phyloP scores from a whole-genome alignment of 192 early-diverging fungal species.

The Tieghemiomyces parasiticus region DNA sequence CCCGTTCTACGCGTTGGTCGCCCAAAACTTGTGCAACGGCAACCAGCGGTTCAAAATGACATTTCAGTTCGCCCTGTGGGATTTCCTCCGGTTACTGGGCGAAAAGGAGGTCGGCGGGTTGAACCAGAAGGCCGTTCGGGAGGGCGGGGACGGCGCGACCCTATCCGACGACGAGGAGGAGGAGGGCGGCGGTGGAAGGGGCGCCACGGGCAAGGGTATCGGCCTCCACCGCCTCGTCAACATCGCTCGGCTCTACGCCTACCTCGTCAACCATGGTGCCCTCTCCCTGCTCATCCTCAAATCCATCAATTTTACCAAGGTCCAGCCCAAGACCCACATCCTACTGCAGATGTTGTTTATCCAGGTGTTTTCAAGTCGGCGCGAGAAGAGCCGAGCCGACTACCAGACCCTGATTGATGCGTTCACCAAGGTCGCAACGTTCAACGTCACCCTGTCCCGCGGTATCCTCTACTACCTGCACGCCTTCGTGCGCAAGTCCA shows the following conservation, averaged over 20 bases:
- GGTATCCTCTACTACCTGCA: constrained; percentile 76
- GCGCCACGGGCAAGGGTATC: constrained; percentile 25
- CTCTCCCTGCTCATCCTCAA: constrained; percentile 55
- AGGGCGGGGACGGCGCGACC: constrained; percentile 20
- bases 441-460: constrained; percentile 52
- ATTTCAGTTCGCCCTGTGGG: constrained; percentile 92
- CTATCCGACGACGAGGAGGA: constrained; percentile 17
- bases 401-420: constrained; percentile 34
- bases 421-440: constrained; percentile 34
- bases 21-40: constrained; percentile 57
- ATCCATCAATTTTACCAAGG: constrained; percentile 59
- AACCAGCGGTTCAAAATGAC: constrained; percentile 77
- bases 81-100: constrained; percentile 73
- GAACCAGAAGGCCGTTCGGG: constrained; percentile 9
- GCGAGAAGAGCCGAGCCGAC: constrained; percentile 31
- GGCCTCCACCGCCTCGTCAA: constrained; percentile 64
- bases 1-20: constrained; percentile 84
- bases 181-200: constrained; percentile 15
- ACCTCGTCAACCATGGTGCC: constrained; percentile 49
- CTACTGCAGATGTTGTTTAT: constrained; percentile 61
- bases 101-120: constrained; percentile 66
- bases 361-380: constrained; percentile 46
- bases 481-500: constrained; percentile 47
- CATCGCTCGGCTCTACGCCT: constrained; percentile 72
- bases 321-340: constrained; percentile 36